Evolutionary conservation across 495 filamentous ascomycete genomes (phyloP).

Genomic region (Opeltia flavorubescens): DNA sequence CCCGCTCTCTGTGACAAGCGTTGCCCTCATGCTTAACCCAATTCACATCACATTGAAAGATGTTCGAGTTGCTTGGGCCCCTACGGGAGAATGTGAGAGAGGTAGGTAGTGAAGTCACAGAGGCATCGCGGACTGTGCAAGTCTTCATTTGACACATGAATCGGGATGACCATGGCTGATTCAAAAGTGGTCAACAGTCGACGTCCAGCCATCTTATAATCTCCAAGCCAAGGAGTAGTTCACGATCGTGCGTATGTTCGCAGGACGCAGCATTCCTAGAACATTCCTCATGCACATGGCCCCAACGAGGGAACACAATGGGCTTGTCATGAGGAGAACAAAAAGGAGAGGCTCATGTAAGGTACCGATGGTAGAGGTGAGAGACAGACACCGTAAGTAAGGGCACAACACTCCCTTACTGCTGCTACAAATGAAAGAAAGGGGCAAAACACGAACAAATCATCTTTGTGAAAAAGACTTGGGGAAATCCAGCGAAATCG

Average conservation of each 20-base stretch:
- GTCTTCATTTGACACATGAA: neutral
- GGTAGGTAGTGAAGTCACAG: neutral
- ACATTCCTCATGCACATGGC: neutral
- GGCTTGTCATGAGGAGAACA: too few relatives aligned
- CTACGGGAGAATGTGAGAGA: neutral
- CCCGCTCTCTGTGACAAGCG: neutral
- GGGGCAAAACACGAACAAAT: too few relatives aligned
- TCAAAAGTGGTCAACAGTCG: too few relatives aligned
- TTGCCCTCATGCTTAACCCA: neutral
- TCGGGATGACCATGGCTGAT: neutral
- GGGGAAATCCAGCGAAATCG: too few relatives aligned
- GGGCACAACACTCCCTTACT: too few relatives aligned
- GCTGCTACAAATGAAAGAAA: too few relatives aligned
- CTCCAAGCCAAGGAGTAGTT: neutral
- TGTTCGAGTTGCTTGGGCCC: neutral
- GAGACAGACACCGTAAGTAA: too few relatives aligned
- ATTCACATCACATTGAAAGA: neutral
- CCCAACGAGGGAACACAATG: neutral
- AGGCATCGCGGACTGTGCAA: neutral
- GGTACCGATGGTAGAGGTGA: too few relatives aligned
- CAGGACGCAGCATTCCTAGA: neutral
- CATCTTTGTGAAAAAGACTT: too few relatives aligned
- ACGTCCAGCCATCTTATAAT: too few relatives aligned
- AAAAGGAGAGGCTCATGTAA: too few relatives aligned
- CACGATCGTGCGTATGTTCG: neutral